Base-by-base conservation (phyloP, 345 rosid species). In the Sisymbrium altissimum region DNA sequence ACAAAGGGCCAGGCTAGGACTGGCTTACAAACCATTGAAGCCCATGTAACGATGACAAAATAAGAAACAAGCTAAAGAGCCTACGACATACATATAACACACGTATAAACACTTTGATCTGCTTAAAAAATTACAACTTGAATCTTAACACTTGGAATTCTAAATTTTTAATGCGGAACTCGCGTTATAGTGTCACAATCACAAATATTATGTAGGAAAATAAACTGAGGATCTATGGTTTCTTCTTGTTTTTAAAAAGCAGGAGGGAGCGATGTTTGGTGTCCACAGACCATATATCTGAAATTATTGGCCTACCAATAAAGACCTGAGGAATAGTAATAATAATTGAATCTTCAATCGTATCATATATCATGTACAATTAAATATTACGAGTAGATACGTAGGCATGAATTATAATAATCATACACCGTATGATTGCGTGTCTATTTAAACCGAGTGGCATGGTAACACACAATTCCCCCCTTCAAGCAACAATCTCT, bases 301-400 rank as follows among this genome's bases (percentile, higher is more conserved):
- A 68, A 61, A 75, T 75, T 75, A 75, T 61, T 75, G 79, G 70
- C 65, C 74, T 62, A 62, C 74, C 74, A 61, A 75, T 44, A 68
- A 67, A 60, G 64, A 68, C 79, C 57, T 35, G 4, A 64, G 40
- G 55, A 69, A 52, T 61, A 27, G 3, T 27, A 67, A 57, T 73
- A 66, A 56, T 72, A 78, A 59, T 39, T 53, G 63, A 60, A 78
- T 67, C 30, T 67, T 67, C 19, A 38, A 45, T 32, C 41, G 63
- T 5, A 35, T 52, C 29, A 50, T 53, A 50, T 53, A 54, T 43
- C 46, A 67, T 60, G 60, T 68, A 15, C n/a, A 61, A 52, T 2
- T 29, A 66, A 58, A 35, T 17, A 70, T 36, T 13, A 44, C 11
- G 35, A 70, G 49, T 41, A 33, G 32, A 32, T 68, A 75, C 74